Conservation (phyloP, 2,329 filamentous ascomycete genomes). For the Macroventuria anomochaeta region DNA sequence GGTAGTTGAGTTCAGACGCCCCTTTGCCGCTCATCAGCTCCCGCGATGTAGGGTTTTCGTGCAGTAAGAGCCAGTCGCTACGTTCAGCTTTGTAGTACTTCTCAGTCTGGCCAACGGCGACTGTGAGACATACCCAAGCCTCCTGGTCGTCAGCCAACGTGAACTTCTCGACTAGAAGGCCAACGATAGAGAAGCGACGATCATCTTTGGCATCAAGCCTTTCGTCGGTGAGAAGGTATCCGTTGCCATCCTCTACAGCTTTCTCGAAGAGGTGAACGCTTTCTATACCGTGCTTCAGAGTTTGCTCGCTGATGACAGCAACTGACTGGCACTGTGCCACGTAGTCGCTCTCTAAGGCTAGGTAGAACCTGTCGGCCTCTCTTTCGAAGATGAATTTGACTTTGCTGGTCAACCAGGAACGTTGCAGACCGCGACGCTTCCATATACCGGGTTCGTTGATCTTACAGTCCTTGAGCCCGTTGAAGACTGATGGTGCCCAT, state of each 20-base stretch:
- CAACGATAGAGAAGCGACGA: no score
- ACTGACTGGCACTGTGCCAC: no score
- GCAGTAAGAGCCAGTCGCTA: neutral
- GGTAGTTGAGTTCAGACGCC: neutral
- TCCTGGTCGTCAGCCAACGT: neutral
- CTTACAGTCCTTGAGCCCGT: neutral
- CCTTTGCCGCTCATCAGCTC: neutral
- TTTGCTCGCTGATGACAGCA: no score
- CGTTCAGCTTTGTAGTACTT: neutral
- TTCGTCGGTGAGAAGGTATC: no score
- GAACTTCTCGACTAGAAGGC: neutral
- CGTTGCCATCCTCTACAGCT: no score
- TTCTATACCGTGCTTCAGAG: no score
- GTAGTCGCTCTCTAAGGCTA: no score
- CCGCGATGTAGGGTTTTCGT: neutral
- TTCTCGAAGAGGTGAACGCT: no score
- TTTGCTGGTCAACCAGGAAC: neutral
- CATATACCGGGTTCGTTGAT: neutral
- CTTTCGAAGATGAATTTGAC: neutral
- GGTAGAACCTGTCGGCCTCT: no score
- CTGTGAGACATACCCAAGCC: neutral
- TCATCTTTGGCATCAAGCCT: no score
- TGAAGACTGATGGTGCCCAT: neutral
- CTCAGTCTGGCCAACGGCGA: neutral
- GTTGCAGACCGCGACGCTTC: neutral